Base-by-base conservation (phyloP, 192 early-diverging fungal genomes). In the Backusella macrospora region DNA sequence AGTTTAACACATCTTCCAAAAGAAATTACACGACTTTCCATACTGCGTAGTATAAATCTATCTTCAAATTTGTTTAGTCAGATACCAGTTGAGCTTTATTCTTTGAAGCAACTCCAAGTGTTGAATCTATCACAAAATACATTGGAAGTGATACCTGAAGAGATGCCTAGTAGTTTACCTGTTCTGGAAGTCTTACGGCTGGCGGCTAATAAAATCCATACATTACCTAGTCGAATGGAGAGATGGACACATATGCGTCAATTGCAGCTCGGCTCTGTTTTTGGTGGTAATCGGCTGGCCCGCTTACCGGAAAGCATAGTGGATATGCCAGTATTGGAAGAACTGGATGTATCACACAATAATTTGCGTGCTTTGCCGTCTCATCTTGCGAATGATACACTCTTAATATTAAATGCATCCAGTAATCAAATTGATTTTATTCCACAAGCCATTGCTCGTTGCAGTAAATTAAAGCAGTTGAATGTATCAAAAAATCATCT, bases 271-370 rank as follows among this genome's bases (percentile, higher is more conserved):
- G 85, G 85, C 1, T 86, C 85, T 4, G 83, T 86, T 15, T 86
- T 77, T 65, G 85, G 85, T n/a, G 85, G 85, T 26, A 86, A 86
- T 38, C 73, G 74, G 9, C 62, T 86, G 59, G 72, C 73, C 12
- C 59, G 59, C 15, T 79, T 85, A 42, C 82, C 85, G 23, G 67
- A 80, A 43, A 79, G 76, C 13, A 76, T 88, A 34, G 77, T 73
- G 14, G 71, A 80, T 26, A 83, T 88, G 80, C 45, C 66, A 1
- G 62, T 70, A 6, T 63, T 88, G 14, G 75, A 79, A 48, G 87
- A 88, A 62, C 48, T 88, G 7, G 85, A 86, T 65, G 66, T 88
- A 40, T 85, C 82, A 26, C 80, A 85, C 44, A 88, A 88, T 73
- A 73, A 80, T 62, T 66, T 88, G 5, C 47, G 71, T 15, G 72